phyloP scores from a whole-genome alignment of 1,139 yeast genomes.

The Hemisphaericaspora lyxosophila region DNA sequence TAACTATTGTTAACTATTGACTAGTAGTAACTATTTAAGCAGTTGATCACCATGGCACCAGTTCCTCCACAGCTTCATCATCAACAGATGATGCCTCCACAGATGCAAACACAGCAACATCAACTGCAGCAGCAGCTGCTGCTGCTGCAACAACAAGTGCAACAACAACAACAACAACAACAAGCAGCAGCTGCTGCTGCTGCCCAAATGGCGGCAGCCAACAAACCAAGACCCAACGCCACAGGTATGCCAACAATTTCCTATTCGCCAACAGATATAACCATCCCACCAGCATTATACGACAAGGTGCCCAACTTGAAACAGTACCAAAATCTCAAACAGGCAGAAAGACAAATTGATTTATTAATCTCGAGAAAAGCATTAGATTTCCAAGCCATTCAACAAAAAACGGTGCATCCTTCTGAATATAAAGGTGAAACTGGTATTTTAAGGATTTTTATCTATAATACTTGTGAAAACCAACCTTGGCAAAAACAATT shows the following conservation, averaged over 20 bases:
- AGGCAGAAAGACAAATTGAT: constrained; percentile 79
- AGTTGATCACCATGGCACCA: background rate
- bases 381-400: constrained; percentile 79
- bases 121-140: no score
- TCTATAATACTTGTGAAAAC: constrained; percentile 79
- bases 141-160: constrained; percentile 11
- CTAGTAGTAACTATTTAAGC: background rate
- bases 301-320: constrained; percentile 72
- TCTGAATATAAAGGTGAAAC: constrained; percentile 46
- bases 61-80: constrained; percentile 1
- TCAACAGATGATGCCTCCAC: constrained; percentile 5
- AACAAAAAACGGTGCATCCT: constrained; percentile 48
- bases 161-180: constrained; percentile 12
- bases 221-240: constrained; percentile 32
- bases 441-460: constrained; percentile 68
- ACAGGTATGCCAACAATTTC: constrained; percentile 44
- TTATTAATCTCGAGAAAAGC: constrained; percentile 79
- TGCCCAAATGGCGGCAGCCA: constrained; percentile 10
- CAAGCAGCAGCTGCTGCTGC: constrained; percentile 3
- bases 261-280: constrained; percentile 70
- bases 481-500: constrained; percentile 86
- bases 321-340: constrained; percentile 65
- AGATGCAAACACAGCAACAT: constrained; percentile 10
- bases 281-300: constrained; percentile 61
- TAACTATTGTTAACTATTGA: background rate